Percentiles rank a stretch among this genome's conserved stretches.
Evolutionary conservation across 2,329 filamentous ascomycete genomes (phyloP).

Genomic region (Neocucurbitaria cava): DNA sequence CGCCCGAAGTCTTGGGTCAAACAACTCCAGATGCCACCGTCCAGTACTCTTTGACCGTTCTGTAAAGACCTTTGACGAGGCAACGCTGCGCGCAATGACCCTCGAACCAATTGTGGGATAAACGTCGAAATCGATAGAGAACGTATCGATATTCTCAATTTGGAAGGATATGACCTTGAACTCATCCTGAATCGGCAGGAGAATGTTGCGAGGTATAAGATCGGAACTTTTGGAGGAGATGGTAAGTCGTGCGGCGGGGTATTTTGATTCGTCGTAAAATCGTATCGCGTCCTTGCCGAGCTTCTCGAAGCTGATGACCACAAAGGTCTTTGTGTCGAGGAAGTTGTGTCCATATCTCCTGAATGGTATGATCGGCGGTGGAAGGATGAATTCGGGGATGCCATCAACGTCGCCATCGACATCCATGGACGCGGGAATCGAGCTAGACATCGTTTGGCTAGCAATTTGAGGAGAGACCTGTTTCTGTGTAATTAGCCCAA

Average conservation of each 20-base stretch:
- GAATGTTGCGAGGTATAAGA: slow-evolving; percentile 93
- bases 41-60: slow-evolving; percentile 77
- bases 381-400: slow-evolving; percentile 89
- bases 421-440: slow-evolving; percentile 50
- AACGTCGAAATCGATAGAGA: slow-evolving; percentile 95
- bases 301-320: slow-evolving; percentile 89
- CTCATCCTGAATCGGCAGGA: slow-evolving; percentile 95
- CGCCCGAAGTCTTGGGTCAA: slow-evolving; percentile 87
- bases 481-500: slow-evolving; percentile 41
- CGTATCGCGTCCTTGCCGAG: slow-evolving; percentile 75
- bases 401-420: slow-evolving; percentile 81
- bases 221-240: slow-evolving; percentile 97
- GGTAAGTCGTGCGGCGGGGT: slow-evolving; percentile 90
- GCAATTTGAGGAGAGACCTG: slow-evolving; percentile 53
- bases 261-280: slow-evolving; percentile 98
- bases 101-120: slow-evolving; percentile 98
- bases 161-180: slow-evolving; percentile 94
- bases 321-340: slow-evolving; percentile 94
- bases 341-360: slow-evolving; percentile 98
- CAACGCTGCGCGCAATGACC: slow-evolving; percentile 94
- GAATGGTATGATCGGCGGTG: slow-evolving; percentile 93
- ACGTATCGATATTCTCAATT: slow-evolving; percentile 89
- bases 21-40: slow-evolving; percentile 84
- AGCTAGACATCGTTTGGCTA: slow-evolving; percentile 43
- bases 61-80: slow-evolving; percentile 84